Base-by-base conservation (phyloP, 495 filamentous ascomycete genomes). In the Daldinia decipiens region DNA sequence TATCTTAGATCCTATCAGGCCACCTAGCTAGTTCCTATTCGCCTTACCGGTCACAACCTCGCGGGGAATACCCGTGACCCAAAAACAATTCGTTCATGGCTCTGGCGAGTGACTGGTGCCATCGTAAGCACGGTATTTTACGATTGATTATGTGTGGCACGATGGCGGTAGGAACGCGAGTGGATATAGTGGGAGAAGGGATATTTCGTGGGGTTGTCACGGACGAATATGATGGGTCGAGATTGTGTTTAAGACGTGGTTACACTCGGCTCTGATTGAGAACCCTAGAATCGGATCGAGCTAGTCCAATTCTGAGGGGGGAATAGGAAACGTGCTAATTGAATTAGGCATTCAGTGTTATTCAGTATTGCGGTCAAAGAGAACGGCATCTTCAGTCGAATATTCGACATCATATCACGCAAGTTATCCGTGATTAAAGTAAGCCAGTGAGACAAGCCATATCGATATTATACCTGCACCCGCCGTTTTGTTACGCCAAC, bases 341-440 rank as follows among this genome's bases (percentile, higher is more conserved):
- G 63, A 71, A 29, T 24, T 29, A 12, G 50, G 52, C 59, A 4
- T 27, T 27, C 27, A 13, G 9, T 36, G 11, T 36, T 36, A 13
- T 36, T 36, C 51, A 43, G 58, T 58, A 38, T 24, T 57, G 34
- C 32, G n/a, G 29, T 17, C 54, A 59, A 36, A 47, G 54, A 31
- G 51, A 38, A 55, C 63, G 69, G 63, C 69, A 72, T 68, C 53
- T 55, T 9, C n/a, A 56, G 69, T 65, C 70, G 56, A 65, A 68
- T 68, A 56, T 72, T 68, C 69, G 69, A 72, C 70, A 63, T 63
- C 58, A 65, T 59, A 72, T 72, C 61, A 72, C 70, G 70, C 70
- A 72, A 72, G 36, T 59, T 68, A 68, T 68, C 50, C 70, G 59
- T 72, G 55, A 65, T 68, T 38, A 40, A 58, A 38, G 51, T 50